phyloP scores from a whole-genome alignment of 805 yeast species.

The Alloascoidea africana region DNA sequence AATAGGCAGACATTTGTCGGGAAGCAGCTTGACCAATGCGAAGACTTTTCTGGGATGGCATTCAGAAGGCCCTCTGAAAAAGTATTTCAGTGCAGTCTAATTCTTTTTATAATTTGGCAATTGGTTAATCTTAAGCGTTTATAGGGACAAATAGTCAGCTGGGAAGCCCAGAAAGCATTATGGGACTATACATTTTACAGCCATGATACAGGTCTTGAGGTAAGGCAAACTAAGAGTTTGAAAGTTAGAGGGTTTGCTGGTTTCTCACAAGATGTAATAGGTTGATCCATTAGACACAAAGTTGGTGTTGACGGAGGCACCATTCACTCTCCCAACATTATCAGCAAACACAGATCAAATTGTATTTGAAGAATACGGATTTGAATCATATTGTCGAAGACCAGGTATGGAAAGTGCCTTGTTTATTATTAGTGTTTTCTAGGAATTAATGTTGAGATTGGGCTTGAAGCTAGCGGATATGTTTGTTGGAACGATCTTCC shows the following conservation, averaged over 20 bases:
- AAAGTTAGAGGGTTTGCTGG: constrained; percentile 24
- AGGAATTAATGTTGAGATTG: too few relatives aligned
- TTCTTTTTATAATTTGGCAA: too few relatives aligned
- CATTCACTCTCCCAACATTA: constrained; percentile 67
- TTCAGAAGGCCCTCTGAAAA: constrained; percentile 75
- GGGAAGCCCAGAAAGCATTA: constrained; percentile 79
- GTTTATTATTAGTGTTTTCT: too few relatives aligned
- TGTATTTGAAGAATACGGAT: constrained; percentile 86
- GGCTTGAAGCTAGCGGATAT: constrained; percentile 10
- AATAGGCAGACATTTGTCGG: constrained; percentile 67
- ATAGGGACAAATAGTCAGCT: constrained; percentile 66
- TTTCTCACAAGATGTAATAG: too few relatives aligned
- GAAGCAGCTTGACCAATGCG: constrained; percentile 45
- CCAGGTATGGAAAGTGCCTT: constrained; percentile 19
- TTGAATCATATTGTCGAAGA: constrained; percentile 52
- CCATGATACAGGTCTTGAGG: constrained; percentile 16
- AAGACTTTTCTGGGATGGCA: constrained; percentile 59
- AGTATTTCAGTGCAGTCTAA: constrained; percentile 6
- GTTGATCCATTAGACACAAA: constrained; percentile 32
- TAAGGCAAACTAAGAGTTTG: constrained; percentile 9
- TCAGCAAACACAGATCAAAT: constrained; percentile 83
- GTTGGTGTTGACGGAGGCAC: constrained; percentile 64
- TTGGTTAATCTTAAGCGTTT: neutral
- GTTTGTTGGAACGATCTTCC: constrained; percentile 43
- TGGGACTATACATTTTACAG: constrained; percentile 74